Base-by-base conservation (phyloP, 345 rosid species). In the Rhizophora mangle region DNA sequence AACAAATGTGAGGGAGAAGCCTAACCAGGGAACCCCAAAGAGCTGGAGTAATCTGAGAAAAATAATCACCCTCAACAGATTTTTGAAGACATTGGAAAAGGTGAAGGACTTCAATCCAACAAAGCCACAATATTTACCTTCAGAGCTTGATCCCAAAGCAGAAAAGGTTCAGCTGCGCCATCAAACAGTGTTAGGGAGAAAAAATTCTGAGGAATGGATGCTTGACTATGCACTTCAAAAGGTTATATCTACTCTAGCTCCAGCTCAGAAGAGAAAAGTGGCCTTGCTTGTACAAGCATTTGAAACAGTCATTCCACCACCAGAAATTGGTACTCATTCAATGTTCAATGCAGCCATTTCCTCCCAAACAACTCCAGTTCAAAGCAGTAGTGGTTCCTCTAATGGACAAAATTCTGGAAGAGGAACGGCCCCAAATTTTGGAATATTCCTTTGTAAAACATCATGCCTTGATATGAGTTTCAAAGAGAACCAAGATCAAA, bases 31-130 rank as follows among this genome's bases (percentile, higher is more conserved):
- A 78, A 77, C 69, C 60, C 82, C 88, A 24, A 87, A 74, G 70
- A 85, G 82, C 46, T 90, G 99, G 99, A 90, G 92, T 83, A 88
- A 82, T 69, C 79, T 95, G 79, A 95, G 86, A 79, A 92, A 86
- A 60, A 69, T 88, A 22, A 67, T 95, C 65, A 83, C 90, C 63
- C 82, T 92, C 46, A 87, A 74, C 78, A 84, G 97, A 68, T 95
- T 95, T 49, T 86, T 95, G 24, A 95, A 85, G 81, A 86, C 92
- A 64, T 72, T 95, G 81, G 92, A 87, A 73, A 86, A 83, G 72
- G 76, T 84, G 66, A 84, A 76, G 76, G 85, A 84, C 64, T 71
- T 83, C 71, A 85, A 82, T 70, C 89, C 81, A 60, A 62, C 71
- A 70, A 87, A 80, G 68, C 84, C 78, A 31, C 74, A 34, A 32